Evolutionary conservation across 371 early-diverging fungal genomes (phyloP).

Genomic region (Rhizopus sp.): DNA sequence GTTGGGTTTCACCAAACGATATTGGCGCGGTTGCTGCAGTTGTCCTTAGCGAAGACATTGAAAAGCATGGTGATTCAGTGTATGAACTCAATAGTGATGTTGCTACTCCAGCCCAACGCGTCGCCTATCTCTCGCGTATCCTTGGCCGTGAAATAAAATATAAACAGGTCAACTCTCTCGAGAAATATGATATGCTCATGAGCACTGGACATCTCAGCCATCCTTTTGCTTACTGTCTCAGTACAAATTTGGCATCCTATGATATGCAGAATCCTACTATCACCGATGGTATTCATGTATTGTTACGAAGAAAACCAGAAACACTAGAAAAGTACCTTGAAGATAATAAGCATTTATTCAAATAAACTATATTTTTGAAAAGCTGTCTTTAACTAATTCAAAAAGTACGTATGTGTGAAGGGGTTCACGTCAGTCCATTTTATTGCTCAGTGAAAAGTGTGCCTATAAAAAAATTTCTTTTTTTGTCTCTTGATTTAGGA

Average conservation of each 20-base stretch:
- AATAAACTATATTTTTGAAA: too few species aligned
- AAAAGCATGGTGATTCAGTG: slow-evolving; percentile 23
- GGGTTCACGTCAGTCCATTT: too few species aligned
- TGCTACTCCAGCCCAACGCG: slow-evolving; percentile 9
- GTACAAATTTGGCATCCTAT: background rate
- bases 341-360: slow-evolving; percentile 1
- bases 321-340: slow-evolving; percentile 16
- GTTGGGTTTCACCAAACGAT: slow-evolving; percentile 27
- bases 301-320: slow-evolving; percentile 21
- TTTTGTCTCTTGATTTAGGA: too few species aligned
- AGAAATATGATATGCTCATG: slow-evolving; percentile 18
- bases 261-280: background rate
- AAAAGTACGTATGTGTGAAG: too few species aligned
- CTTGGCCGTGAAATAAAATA: slow-evolving; percentile 16
- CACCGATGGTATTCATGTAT: slow-evolving; percentile 1
- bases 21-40: slow-evolving; percentile 29
- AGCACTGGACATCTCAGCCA: slow-evolving; percentile 4
- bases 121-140: slow-evolving; percentile 7
- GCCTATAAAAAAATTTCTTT: too few species aligned
- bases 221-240: slow-evolving; percentile 5
- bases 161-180: slow-evolving; percentile 2
- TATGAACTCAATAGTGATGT: slow-evolving; percentile 18
- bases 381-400: too few species aligned
- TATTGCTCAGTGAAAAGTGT: too few species aligned
- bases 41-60: slow-evolving; percentile 18